Evolutionary conservation across 352 stramenopile genomes (phyloP), one percentile per base, ranked within the genome.

Genomic region (Pythium dissotocum): DNA sequence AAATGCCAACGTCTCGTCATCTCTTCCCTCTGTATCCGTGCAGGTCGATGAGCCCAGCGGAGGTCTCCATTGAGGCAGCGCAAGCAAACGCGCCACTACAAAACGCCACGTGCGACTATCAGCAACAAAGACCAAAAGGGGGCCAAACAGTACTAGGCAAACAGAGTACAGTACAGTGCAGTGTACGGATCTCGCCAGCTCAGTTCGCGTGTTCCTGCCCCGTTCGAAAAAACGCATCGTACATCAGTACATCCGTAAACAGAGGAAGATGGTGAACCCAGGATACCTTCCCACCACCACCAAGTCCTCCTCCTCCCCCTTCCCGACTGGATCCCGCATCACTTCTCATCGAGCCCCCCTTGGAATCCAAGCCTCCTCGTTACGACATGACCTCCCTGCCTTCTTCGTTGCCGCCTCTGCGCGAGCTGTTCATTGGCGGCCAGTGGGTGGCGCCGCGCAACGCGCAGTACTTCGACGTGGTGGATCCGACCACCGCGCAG

Each of bases 361-460:
- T 12, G 36, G 8, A 44, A 44, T 6, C 8, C 36, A 16, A 4
- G 8, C 36, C 7, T 44, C 36, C 36, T 1, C 36, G 8, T 16
- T 3, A 44, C 12, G 16, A 7, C 36, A 44, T 44, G 36, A 14
- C 7, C 36, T 44, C 36, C 7, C 59, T 72, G 21, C 65, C 65
- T 35, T n/a, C 51, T 0, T 46, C 64, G 48, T 63, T 87, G 18
- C 80, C 80, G 24, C 44, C 64, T 16, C 79, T 89, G 36, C 71
- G 71, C 35, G 78, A 89, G 61, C 79, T 87, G 18, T 91, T 88
- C 70, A 89, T 92, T 62, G 68, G 81, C 61, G 75, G 79, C 65
- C 58, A 81, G 52, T 90, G 77, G 78, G 79, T 90, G n/a, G 62
- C 67, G 24, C 77, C 82, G 8, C 55, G 56, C 42, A 58, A 69